phyloP scores from a whole-genome alignment of 306 rosid species.

The Prunus campanulata region DNA sequence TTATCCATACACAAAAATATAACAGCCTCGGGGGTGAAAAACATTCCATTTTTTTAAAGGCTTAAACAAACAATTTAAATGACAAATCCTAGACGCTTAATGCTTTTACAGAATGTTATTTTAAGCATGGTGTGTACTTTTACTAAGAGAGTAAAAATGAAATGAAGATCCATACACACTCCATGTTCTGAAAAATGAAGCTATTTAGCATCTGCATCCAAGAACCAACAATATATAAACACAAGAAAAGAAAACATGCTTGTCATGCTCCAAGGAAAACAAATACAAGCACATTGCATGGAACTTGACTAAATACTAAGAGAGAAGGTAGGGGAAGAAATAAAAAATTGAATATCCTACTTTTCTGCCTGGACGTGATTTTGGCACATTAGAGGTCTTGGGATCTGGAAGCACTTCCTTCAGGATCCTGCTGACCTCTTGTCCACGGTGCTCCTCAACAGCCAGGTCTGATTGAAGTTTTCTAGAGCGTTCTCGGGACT shows the following conservation, averaged over 20 bases:
- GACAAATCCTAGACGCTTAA: neutral
- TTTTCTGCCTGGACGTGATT: constrained; percentile 68
- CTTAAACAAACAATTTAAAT: neutral
- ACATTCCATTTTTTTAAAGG: neutral
- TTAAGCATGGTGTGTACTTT: no score
- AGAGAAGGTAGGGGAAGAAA: neutral
- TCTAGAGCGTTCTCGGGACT: constrained; percentile 85
- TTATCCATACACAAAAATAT: neutral
- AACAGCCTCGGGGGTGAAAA: neutral
- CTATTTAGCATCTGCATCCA: neutral
- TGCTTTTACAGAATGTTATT: neutral
- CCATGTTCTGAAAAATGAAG: neutral
- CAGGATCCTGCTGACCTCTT: constrained; percentile 82
- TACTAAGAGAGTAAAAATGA: neutral
- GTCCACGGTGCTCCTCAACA: constrained; percentile 81
- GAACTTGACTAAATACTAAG: constrained; percentile 1
- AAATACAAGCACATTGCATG: constrained; percentile 1
- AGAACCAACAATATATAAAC: neutral
- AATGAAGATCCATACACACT: neutral
- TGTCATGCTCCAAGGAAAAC: neutral
- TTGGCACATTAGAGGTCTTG: constrained; percentile 53
- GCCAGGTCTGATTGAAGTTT: constrained; percentile 80
- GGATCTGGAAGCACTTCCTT: constrained; percentile 88
- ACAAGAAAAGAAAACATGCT: neutral
- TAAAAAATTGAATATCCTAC: constrained; percentile 35